Base-by-base conservation (phyloP, 2,329 filamentous ascomycete genomes). In the Aspergillus quadricinctus region DNA sequence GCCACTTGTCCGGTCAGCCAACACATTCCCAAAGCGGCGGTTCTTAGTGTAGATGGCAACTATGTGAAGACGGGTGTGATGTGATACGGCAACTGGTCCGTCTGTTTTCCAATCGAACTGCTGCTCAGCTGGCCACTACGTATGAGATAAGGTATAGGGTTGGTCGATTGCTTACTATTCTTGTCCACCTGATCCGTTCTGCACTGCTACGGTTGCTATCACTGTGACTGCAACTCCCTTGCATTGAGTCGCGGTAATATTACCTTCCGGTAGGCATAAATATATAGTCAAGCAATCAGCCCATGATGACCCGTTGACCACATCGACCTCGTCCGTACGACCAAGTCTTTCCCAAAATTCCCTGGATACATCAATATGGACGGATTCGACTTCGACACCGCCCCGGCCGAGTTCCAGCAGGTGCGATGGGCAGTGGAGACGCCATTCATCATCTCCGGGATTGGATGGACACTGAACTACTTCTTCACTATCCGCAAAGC, bases 391-490 rank as follows among this genome's bases (percentile, higher is more conserved):
- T 52, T 56, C 10, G 19, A 52, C n/a, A 3, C 40, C 3, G 54
- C 49, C 0, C 54, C 54, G 4, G n/a, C 14, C 2, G 49, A 56
- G 25, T 56, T 52, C 9, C 41, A 56, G 31, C 8, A 49, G 2
- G 49, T 56, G 29, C 49, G 45, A 11, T 27, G 27, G 9, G 1
- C 52, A 14, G 11, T 52, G 21, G 19, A 37, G 8, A 21, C 9
- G 1, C 11, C 52, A 7, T 28, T 56, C 28, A 21, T 48, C 7
- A 9, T 52, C 49, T 49, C 54, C 14, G 54, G 54, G 27, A 28
- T 35, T 2, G 41, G 49, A 31, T 56, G 49, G 49, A 17, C 52
- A 4, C 9, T 52, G 6, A 56, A 56, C 49, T 56, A 56, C 49
- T 41, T 45, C 23, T 48, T 46, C 9, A 51, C 49, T 7, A 56